These are phyloP conservation scores for Phytophthora colocasiae DNA, from an alignment of 352 stramenopile genomes.

Conservation along the genomic window DNA sequence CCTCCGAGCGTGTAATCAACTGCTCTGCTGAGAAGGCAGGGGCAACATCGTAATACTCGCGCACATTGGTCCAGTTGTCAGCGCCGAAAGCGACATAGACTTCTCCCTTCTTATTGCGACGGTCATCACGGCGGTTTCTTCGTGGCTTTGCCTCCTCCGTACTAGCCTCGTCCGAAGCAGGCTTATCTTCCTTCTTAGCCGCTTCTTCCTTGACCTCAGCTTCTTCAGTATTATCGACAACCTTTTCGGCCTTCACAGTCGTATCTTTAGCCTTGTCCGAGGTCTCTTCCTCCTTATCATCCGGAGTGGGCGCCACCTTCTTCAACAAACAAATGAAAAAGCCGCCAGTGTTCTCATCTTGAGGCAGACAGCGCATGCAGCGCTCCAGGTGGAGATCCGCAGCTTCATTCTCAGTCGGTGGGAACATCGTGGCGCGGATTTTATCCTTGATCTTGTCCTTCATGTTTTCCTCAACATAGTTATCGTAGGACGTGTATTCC, in stretches of 20 bases:
- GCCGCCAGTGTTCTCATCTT: conserved; percentile 96
- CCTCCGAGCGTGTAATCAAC: conserved; percentile 90
- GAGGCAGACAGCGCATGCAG: conserved; percentile 97
- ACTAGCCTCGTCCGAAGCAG: conserved; percentile 13
- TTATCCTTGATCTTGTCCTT: conserved; percentile 82
- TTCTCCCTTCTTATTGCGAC: conserved; percentile 64
- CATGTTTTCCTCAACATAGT: conserved; percentile 60
- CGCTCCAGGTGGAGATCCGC: conserved; percentile 87
- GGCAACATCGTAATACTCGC: conserved; percentile 82
- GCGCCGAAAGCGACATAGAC: conserved; percentile 78
- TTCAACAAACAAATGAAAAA: conserved; percentile 99
- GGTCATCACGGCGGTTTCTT: conserved; percentile 57
- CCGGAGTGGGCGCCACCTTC: conserved; percentile 83
- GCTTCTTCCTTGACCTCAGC: conserved; percentile 15
- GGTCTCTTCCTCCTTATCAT: conserved; percentile 32
- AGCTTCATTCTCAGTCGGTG: conserved; percentile 82
- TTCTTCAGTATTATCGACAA: conserved; percentile 28
- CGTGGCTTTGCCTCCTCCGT: conserved; percentile 34
- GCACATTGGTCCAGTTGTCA: conserved; percentile 65
- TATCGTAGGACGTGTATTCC: conserved; percentile 80
- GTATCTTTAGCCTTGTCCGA: conserved; percentile 13
- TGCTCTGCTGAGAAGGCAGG: conserved; percentile 74
- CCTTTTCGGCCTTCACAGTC: conserved; percentile 13
- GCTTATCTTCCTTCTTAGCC: conserved; percentile 15
- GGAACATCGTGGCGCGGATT: conserved; percentile 91